These are phyloP conservation scores for Puccinia brachypodii DNA, from an alignment of 1,284 basidiomycete species.

Conservation along the genomic window DNA sequence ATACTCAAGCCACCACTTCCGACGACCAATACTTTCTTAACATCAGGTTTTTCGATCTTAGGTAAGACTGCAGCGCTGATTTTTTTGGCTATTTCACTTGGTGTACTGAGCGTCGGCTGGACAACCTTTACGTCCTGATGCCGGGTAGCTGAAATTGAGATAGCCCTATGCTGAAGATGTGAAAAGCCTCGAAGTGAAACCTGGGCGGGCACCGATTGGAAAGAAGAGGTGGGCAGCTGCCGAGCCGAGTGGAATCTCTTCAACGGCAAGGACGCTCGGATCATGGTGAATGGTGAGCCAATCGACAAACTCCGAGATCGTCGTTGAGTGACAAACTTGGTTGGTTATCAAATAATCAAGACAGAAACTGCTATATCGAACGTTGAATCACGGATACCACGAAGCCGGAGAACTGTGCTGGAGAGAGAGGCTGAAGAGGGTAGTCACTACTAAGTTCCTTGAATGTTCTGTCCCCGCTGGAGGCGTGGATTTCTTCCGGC, in stretches of 20 bases:
- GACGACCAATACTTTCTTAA: slow-evolving; percentile 93
- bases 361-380: no score
- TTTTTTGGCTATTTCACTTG: slow-evolving; percentile 84
- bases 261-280: slow-evolving; percentile 26
- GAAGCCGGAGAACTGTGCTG: neutral
- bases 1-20: slow-evolving; percentile 95
- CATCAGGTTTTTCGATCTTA: slow-evolving; percentile 78
- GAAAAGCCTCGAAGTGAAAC: slow-evolving; percentile 14
- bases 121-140: slow-evolving; percentile 2
- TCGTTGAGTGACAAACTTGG: neutral
- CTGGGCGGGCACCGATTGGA: neutral
- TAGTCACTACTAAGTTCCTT: neutral
- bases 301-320: neutral
- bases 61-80: slow-evolving; percentile 88
- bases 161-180: neutral
- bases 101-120: slow-evolving; percentile 58
- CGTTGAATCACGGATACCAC: neutral
- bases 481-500: neutral
- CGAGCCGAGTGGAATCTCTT: slow-evolving; percentile 22
- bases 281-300: slow-evolving; percentile 19
- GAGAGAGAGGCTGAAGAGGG: neutral
- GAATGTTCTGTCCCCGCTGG: neutral
- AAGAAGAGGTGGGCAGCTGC: neutral
- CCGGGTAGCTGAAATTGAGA: slow-evolving; percentile 20
- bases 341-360: neutral